A percentile compares a stretch with the other conserved stretches of the same genome.
phyloP scores from a whole-genome alignment of 2,329 filamentous ascomycete species.

The Paecilomyces variotii region DNA sequence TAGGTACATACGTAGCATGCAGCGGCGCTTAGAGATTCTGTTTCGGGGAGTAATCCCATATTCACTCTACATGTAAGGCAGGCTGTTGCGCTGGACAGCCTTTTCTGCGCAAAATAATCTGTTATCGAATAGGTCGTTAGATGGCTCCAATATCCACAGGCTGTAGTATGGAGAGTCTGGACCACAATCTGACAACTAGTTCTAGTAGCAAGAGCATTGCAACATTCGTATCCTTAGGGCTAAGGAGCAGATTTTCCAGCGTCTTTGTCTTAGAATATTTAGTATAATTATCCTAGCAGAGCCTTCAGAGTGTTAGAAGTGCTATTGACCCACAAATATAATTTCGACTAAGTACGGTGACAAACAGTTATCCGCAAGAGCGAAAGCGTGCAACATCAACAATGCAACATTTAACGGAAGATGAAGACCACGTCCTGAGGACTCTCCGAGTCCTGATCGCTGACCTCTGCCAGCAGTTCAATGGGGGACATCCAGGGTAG shows the following conservation, averaged over 20 bases:
- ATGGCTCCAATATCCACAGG: background rate
- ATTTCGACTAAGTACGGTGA: background rate
- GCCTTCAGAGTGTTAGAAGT: background rate
- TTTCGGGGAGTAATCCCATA: background rate
- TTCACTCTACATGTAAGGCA: background rate
- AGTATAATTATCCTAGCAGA: background rate
- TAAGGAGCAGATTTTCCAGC: background rate
- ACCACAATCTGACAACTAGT: background rate
- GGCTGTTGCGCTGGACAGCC: background rate
- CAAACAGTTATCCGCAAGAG: background rate
- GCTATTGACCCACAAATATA: background rate
- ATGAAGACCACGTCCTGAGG: slow-evolving; percentile 45
- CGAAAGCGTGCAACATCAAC: background rate
- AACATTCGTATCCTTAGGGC: background rate
- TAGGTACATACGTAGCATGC: background rate
- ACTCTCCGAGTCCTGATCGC: slow-evolving; percentile 58
- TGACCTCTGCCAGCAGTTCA: slow-evolving; percentile 63
- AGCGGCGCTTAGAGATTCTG: background rate
- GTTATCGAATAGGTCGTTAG: background rate
- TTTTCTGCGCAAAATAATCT: background rate
- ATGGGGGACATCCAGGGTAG: slow-evolving; percentile 60
- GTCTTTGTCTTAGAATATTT: background rate
- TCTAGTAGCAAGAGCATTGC: background rate
- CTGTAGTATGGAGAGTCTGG: background rate
- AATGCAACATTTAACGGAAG: background rate